Base-by-base conservation (phyloP, 2,329 filamentous ascomycete genomes). In the Fusarium drepaniforme region DNA sequence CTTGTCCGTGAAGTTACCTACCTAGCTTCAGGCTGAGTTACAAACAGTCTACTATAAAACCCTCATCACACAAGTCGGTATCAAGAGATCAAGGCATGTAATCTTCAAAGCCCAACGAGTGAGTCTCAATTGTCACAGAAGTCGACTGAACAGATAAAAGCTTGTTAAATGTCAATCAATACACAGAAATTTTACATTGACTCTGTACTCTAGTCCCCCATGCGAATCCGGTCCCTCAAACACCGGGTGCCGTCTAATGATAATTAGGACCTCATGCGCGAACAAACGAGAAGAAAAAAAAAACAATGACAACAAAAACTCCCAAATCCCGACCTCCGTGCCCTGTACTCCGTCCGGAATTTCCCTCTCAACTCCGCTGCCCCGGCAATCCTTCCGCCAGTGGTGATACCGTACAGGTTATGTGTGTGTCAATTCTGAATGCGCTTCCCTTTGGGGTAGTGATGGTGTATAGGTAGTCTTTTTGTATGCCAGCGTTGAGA, bases 291-390 rank as follows among this genome's bases (percentile, higher is more conserved):
- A 64, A 40, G 12, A 11, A 12, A 44, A 23, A 44, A 49, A 16
- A 51, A 49, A 35, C n/a, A 44, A 30, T 53, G 49, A 33, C 25
- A 49, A 51, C 46, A 33, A 75, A 61, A 75, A 75, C 73, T 74
- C 73, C 70, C 70, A 59, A 12, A 63, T 64, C 64, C 51, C 28
- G n/a, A 23, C 62, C 53, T 65, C 33, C 66, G 42, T 49, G 38
- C 64, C 59, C 51, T 61, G 35, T 75, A 73, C 70, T 70, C 72
- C 72, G 73, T 70, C 72, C 72, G 70, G 70, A 35, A 57, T 71
- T 49, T 49, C 72, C 51, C 28, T 63, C 69, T 63, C 69, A 70
- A 75, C 69, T 75, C 66, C 72, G 40, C 49, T 56, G 38, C 49
- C 64, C 67, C 49, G 28, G 28, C 28, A 46, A 46, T 35, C 49